Conservation (phyloP, 768 basidiomycete genomes). For the Boletus reticuloceps region DNA sequence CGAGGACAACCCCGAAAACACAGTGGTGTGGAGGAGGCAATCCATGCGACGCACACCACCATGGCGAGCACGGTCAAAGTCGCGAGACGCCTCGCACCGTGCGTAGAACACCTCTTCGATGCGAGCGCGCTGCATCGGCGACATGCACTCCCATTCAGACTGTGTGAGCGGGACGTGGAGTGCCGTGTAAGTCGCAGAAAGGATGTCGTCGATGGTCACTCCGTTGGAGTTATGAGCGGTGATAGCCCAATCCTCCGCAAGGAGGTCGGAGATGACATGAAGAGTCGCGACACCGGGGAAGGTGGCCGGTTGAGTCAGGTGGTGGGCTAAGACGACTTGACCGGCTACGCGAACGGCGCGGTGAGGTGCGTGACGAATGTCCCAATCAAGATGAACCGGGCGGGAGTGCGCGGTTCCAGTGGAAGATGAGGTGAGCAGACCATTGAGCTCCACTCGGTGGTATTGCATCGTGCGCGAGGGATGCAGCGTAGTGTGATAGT, state of each 20-base stretch:
- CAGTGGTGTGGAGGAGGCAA: slow-evolving; percentile 44
- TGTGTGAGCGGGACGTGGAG: slow-evolving; percentile 38
- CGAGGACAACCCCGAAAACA: slow-evolving; percentile 52
- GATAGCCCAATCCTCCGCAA: slow-evolving; percentile 43
- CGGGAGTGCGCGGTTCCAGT: slow-evolving; percentile 8
- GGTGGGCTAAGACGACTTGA: slow-evolving; percentile 5
- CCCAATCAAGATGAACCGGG: slow-evolving; percentile 46
- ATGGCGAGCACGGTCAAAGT: slow-evolving; percentile 35
- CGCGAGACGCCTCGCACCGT: slow-evolving; percentile 41
- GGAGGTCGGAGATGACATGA: slow-evolving; percentile 44
- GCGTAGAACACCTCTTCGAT: slow-evolving; percentile 41
- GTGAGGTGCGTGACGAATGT: slow-evolving; percentile 44
- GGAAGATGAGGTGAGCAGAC: slow-evolving; percentile 14
- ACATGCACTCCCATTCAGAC: slow-evolving; percentile 43
- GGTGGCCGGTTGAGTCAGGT: slow-evolving; percentile 44
- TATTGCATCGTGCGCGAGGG: slow-evolving; percentile 11
- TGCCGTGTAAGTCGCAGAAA: slow-evolving; percentile 43
- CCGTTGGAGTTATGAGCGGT: slow-evolving; percentile 39
- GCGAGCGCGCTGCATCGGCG: slow-evolving; percentile 41
- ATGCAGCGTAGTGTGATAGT: neutral
- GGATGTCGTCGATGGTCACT: slow-evolving; percentile 52
- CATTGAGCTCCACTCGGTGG: slow-evolving; percentile 14
- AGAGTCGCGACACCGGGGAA: slow-evolving; percentile 38
- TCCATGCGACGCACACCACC: slow-evolving; percentile 49
- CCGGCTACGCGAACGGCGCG: slow-evolving; percentile 16